Evolutionary conservation across 108 stramenopile genomes (phyloP), one percentile per base, ranked within the genome.

Genomic region (Nitzschia sp.): DNA sequence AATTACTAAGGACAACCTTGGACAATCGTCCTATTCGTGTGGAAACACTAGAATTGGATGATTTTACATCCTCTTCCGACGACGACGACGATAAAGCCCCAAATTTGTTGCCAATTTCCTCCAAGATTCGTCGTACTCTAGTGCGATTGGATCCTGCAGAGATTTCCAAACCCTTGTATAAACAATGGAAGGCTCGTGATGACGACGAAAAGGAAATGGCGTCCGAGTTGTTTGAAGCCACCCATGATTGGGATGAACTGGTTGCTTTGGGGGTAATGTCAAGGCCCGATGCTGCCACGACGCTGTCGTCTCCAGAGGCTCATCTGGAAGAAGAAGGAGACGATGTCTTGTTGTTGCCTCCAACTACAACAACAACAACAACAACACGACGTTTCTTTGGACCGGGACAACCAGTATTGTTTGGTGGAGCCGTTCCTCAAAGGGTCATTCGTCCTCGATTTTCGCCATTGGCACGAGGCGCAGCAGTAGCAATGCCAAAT

Each of bases 371-470:
- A n/a, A 51, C 49, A 19, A 51, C 49, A 17, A 19, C 49, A 17
- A 51, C 4, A 51, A 42, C 38, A 42, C 8, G 13, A 19, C 38
- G 38, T 42, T 9, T 42, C 18, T 51, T 51, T 51, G 49, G 49
- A 21, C 49, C 49, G 4, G 49, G 49, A 19, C 49, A 51, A 19
- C 49, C 13, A n/a, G n/a, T 51, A 4, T 21, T 51, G 13, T 51
- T 51, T 51, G 49, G 49, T 19, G 49, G 21, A 19, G 13, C 49
- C 49, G n/a, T 51, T 51, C 38, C 38, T n/a, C n/a, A n/a, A n/a
- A n/a, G n/a, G n/a, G n/a, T n/a, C 9, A 42, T 42, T 6, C 38
- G 38, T 42, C 38, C 38, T 9, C 38, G n/a, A n/a, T n/a, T n/a
- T n/a, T n/a, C 38, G 13, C 38, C 38, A 42, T 13, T 13, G 13